phyloP scores from a whole-genome alignment of 106 monocot species.

The Vanilla planifolia region DNA sequence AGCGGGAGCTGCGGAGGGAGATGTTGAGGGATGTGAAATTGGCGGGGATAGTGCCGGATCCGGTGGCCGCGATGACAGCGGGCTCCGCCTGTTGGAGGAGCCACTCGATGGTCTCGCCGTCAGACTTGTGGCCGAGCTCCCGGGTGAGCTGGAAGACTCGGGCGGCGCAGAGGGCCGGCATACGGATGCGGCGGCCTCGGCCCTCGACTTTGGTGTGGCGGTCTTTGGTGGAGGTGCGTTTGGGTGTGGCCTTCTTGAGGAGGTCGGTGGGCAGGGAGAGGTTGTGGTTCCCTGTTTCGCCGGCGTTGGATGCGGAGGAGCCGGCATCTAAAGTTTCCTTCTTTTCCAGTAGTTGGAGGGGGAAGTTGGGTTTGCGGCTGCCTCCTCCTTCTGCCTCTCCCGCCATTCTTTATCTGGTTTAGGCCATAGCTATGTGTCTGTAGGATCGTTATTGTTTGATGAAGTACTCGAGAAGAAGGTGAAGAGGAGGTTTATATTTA shows the following conservation, averaged over 20 bases:
- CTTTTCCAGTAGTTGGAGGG: constrained; percentile 74
- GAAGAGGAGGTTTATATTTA: too few relatives aligned
- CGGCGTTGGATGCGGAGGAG: constrained; percentile 1
- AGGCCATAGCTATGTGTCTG: constrained; percentile 10
- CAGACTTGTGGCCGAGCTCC: constrained; percentile 83
- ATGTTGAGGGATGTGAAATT: constrained; percentile 76
- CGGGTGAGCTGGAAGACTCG: constrained; percentile 83
- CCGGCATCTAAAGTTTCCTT: constrained; percentile 22
- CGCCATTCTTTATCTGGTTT: constrained; percentile 36
- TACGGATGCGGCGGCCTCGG: constrained; percentile 73
- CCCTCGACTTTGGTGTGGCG: constrained; percentile 90
- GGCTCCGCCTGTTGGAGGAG: constrained; percentile 84
- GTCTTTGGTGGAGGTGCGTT: constrained; percentile 68
- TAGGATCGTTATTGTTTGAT: too few relatives aligned
- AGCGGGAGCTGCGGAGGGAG: constrained; percentile 58
- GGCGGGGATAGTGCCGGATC: constrained; percentile 82
- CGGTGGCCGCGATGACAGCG: constrained; percentile 79
- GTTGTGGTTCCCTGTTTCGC: background rate
- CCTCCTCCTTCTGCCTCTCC: constrained; percentile 23
- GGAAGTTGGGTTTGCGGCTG: constrained; percentile 52
- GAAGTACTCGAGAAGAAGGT: background rate
- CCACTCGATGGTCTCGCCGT: constrained; percentile 93
- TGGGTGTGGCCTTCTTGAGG: constrained; percentile 14
- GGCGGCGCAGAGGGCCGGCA: constrained; percentile 82
- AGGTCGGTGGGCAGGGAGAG: constrained; percentile 14